Base-by-base conservation (phyloP, 192 early-diverging fungal species). In the Entomortierella chlamydospora region DNA sequence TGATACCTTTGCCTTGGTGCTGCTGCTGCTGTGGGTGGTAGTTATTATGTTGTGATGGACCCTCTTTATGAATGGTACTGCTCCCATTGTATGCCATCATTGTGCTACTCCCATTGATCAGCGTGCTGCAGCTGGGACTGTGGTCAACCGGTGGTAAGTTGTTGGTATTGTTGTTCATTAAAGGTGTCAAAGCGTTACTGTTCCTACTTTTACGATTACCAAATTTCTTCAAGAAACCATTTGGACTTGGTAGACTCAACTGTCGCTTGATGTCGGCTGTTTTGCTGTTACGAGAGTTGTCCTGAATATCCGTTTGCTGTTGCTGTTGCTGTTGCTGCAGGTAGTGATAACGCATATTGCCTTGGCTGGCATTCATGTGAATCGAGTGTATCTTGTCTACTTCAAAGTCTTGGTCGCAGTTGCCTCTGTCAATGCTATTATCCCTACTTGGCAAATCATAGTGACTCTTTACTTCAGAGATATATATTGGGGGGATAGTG, bases 251-350 rank as follows among this genome's bases (percentile, higher is more conserved):
- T 5, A 54, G 5, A 31, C 41, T 66, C 20, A 42, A 42, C 39
- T 37, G 15, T n/a, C 57, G 5, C 15, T 47, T 47, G 45, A 47
- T 47, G 15, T 47, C 45, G 15, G 5, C 22, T 42, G 53, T 39
- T 34, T 28, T 25, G 28, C 41, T 57, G 39, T 39, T 29, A 6
- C 29, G 25, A 15, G 11, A 29, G 23, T 30, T 51, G 37, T 15
- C 15, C 5, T 47, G 15, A 11, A 15, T 20, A 2, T 53, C 13
- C 6, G 31, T 6, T 25, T 39, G 50, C 29, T 45, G 49, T 12
- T 51, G 61, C 22, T 23, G 47, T 51, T 49, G 23, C 15, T 52
- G 33, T 45, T 64, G 37, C 8, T 57, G 41, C 22, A 34, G 65
- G 13, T 23, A n/a, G 1, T 52, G 33, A 37, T 56, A 29, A 31